Conservation (phyloP, 108 stramenopile genomes). For the Chaetoceros muelleri region DNA sequence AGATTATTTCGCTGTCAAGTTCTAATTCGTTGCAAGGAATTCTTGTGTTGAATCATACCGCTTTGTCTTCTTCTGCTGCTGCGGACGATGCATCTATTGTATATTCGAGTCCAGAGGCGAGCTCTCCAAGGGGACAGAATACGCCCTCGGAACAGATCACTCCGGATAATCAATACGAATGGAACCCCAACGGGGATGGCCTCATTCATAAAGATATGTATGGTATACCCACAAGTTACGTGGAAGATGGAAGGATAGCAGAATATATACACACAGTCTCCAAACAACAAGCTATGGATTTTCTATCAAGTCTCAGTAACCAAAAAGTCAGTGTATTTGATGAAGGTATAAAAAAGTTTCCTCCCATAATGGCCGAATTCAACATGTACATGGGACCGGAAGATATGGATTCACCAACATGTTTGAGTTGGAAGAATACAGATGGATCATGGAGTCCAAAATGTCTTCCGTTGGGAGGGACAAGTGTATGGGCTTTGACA, state of each 20-base stretch:
- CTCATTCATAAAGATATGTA: conserved; percentile 42
- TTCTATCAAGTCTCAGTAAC: conserved; percentile 3
- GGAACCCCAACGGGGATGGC: conserved; percentile 64
- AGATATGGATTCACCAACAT: conserved; percentile 27
- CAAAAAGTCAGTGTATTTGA: conserved; percentile 6
- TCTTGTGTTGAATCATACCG: conserved; percentile 36
- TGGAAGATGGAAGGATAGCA: conserved; percentile 30
- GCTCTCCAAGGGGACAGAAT: conserved; percentile 47
- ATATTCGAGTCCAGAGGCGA: conserved; percentile 40
- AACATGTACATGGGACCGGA: conserved; percentile 85
- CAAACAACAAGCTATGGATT: conserved; percentile 18
- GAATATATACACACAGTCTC: conserved; percentile 28
- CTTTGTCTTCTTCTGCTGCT: conserved; percentile 12
- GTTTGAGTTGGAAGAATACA: conserved; percentile 61
- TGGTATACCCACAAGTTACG: conserved; percentile 66
- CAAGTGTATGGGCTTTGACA: conserved; percentile 63
- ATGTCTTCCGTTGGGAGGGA: conserved; percentile 74
- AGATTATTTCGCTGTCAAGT: conserved; percentile 19
- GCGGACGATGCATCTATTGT: conserved; percentile 4
- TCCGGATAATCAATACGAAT: conserved; percentile 46
- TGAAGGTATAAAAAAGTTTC: conserved; percentile 8
- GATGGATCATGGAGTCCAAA: conserved; percentile 61
- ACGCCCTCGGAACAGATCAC: conserved; percentile 47
- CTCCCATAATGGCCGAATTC: conserved; percentile 52
- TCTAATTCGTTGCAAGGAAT: conserved; percentile 52